These are phyloP conservation scores for Kodamaea suecica DNA, from an alignment of 1,139 yeast species.

Conservation along the genomic window DNA sequence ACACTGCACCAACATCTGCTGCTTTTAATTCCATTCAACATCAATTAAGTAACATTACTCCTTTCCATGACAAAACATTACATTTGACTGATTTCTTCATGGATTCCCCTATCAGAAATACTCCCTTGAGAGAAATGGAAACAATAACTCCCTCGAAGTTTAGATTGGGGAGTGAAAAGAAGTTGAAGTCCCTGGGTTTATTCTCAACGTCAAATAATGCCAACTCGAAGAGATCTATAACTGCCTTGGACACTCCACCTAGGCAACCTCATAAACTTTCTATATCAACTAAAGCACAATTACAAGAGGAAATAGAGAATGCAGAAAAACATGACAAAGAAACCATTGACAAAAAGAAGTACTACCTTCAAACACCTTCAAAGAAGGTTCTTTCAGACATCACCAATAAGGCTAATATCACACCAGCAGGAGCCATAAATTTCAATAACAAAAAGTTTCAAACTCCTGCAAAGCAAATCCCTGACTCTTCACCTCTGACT, in stretches of 20 bases:
- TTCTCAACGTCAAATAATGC: slow-evolving; percentile 21
- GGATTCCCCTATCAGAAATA: slow-evolving; percentile 40
- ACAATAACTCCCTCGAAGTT: slow-evolving; percentile 47
- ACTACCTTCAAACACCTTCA: slow-evolving; percentile 32
- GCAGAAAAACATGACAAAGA: slow-evolving; percentile 14
- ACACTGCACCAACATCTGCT: slow-evolving; percentile 14
- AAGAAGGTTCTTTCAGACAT: slow-evolving; percentile 27
- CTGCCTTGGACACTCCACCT: slow-evolving; percentile 42
- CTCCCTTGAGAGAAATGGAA: slow-evolving; percentile 34
- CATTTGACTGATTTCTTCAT: slow-evolving; percentile 45
- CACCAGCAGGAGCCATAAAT: slow-evolving; percentile 20
- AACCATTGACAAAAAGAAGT: slow-evolving; percentile 10
- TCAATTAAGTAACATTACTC: slow-evolving; percentile 33
- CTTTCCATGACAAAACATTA: slow-evolving; percentile 43
- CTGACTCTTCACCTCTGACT: slow-evolving; percentile 24
- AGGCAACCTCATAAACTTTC: slow-evolving; percentile 37
- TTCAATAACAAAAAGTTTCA: slow-evolving; percentile 14
- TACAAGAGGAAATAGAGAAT: slow-evolving; percentile 10
- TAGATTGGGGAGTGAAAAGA: slow-evolving; percentile 22
- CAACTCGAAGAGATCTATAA: slow-evolving; percentile 35
- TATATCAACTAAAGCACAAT: slow-evolving; percentile 18
- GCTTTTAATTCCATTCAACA: slow-evolving; percentile 15
- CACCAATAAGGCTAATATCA: slow-evolving; percentile 17
- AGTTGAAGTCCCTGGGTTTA: slow-evolving; percentile 9
- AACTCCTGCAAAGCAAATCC: slow-evolving; percentile 22